These are phyloP conservation scores for Lizonia empirigonia DNA, from an alignment of 2,329 filamentous ascomycete genomes.

Conservation along the genomic window DNA sequence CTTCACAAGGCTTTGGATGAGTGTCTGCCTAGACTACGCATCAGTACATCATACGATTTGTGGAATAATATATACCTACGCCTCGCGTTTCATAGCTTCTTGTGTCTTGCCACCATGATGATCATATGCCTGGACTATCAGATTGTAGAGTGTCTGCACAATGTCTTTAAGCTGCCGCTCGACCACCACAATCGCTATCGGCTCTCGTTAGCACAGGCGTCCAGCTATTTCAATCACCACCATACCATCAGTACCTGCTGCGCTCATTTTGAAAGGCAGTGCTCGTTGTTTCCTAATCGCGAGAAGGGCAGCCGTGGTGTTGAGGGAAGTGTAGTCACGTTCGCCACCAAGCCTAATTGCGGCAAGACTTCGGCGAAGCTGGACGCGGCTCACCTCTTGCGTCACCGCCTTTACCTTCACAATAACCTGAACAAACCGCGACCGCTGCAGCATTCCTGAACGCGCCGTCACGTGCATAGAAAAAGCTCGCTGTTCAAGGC, in stretches of 20 bases:
- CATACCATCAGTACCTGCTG: constrained; percentile 4
- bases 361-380: constrained; percentile 30
- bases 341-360: not conserved
- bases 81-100: constrained; percentile 62
- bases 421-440: constrained; percentile 15
- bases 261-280: not conserved
- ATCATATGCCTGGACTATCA: constrained; percentile 64
- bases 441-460: constrained; percentile 9
- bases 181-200: constrained; percentile 28
- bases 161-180: constrained; percentile 64
- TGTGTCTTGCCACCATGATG: constrained; percentile 64
- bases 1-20: constrained; percentile 60
- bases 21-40: constrained; percentile 49
- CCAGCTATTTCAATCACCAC: not conserved
- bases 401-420: constrained; percentile 23
- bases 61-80: constrained; percentile 49
- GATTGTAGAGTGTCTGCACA: constrained; percentile 66
- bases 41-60: not conserved
- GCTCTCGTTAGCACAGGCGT: not conserved
- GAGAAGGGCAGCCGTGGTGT: not conserved
- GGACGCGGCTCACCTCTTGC: constrained; percentile 11
- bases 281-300: not conserved
- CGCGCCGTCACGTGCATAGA: constrained; percentile 21
- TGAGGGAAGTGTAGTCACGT: not conserved
- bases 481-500: not conserved